Base-by-base conservation (phyloP, 2,329 filamentous ascomycete species). In the Dactylellina drechsleri region DNA sequence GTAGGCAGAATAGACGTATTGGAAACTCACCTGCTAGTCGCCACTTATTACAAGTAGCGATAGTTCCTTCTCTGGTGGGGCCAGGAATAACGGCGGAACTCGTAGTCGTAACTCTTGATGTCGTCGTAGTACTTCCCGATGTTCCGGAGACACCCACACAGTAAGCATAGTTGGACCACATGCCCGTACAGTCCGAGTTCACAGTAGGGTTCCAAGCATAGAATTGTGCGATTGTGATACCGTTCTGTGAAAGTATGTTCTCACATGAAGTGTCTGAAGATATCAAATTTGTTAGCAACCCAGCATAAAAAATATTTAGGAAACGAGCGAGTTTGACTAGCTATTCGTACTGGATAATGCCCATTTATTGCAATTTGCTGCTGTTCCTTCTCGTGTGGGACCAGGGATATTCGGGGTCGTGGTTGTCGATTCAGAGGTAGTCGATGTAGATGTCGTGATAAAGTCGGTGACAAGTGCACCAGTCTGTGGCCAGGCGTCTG, bases 191-290 rank as follows among this genome's bases (percentile, higher is more conserved):
- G 12, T 66, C 49, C 13, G 56, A 56, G 40, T 36, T 53, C 28
- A 72, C 60, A 4, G 67, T 61, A 47, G 67, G 67, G 31, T 72
- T 72, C 67, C 60, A 72, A 26, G 52, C 53, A 56, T 61, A 60
- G 18, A 72, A 66, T 18, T 72, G 59, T 49, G 50, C 67, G 20
- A 61, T 54, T 28, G 67, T 72, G 54, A 72, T 64, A 36, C 54
- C 67, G 45, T 72, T 72, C 31, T 72, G 28, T 15, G 50, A 58
- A n/a, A 61, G 31, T n/a, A 72, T 54, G 12, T 65, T 59, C 12
- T 50, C 41, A n/a, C 66, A 70, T 31, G 56, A 67, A 20, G 54
- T 67, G 56, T 67, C 65, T 67, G 45, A 15, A 43, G 2, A 50
- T 52, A 60, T 60, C 36, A 40, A 59, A 23, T 59, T 54, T 60